Conservation (phyloP, 768 basidiomycete species). For the Mycena crocata region DNA sequence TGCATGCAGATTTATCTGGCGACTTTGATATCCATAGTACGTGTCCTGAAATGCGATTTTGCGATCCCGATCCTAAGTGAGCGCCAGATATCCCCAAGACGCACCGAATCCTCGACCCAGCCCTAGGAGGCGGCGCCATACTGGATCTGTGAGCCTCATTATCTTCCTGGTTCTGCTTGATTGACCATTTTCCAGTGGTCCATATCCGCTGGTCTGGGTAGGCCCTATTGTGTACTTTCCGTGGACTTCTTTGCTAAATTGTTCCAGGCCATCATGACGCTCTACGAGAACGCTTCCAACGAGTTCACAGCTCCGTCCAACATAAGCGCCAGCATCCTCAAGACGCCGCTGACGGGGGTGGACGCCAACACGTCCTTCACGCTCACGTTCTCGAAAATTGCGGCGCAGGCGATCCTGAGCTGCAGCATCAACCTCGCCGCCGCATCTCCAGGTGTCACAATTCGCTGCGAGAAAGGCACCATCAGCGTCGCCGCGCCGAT, state of each 20-base stretch:
- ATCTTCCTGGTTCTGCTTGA: background rate
- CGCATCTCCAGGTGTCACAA: slow-evolving; percentile 63
- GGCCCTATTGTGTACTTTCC: slow-evolving; percentile 28
- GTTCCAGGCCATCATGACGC: slow-evolving; percentile 73
- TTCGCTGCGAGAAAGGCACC: slow-evolving; percentile 81
- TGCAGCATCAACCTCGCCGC: slow-evolving; percentile 69
- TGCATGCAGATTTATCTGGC: slow-evolving; percentile 83
- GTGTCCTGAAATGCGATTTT: slow-evolving; percentile 35
- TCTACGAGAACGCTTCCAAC: slow-evolving; percentile 87
- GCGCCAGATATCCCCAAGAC: slow-evolving; percentile 70
- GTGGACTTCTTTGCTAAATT: background rate
- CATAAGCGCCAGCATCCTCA: slow-evolving; percentile 79
- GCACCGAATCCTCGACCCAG: slow-evolving; percentile 83
- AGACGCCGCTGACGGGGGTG: slow-evolving; percentile 81
- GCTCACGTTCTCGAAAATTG: slow-evolving; percentile 74
- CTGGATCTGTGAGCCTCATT: slow-evolving; percentile 76
- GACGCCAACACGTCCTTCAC: slow-evolving; percentile 83
- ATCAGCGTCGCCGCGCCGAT: slow-evolving; percentile 75
- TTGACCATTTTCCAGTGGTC: slow-evolving; percentile 66
- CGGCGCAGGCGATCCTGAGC: slow-evolving; percentile 79
- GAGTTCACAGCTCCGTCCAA: slow-evolving; percentile 64
- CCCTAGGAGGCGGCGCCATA: slow-evolving; percentile 84
- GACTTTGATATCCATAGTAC: slow-evolving; percentile 76
- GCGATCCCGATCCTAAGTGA: background rate
- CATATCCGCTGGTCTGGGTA: slow-evolving; percentile 87